phyloP scores from a whole-genome alignment of 257 asterid genomes.

The Solanum habrochaites region DNA sequence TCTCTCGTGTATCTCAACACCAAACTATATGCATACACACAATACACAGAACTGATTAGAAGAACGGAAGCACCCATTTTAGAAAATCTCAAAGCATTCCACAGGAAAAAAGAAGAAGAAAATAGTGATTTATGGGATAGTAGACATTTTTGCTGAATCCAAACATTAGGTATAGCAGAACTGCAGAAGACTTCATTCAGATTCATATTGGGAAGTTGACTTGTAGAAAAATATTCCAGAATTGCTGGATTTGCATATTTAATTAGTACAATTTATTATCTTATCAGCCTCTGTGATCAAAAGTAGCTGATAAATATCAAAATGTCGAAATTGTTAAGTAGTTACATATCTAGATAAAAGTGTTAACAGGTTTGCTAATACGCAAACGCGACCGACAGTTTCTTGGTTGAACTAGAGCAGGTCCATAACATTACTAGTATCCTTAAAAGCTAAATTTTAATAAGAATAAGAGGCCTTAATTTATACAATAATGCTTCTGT shows the following conservation, averaged over 20 bases:
- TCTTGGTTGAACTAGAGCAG: not conserved
- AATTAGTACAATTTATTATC: not conserved
- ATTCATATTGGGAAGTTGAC: not conserved
- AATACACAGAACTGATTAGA: not conserved
- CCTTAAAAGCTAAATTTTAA: not conserved
- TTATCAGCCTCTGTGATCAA: conserved; percentile 8
- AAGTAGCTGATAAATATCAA: not conserved
- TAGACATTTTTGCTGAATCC: not conserved
- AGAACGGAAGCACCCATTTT: too few species aligned
- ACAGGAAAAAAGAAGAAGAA: too few species aligned
- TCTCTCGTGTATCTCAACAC: not conserved
- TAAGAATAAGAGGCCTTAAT: not conserved
- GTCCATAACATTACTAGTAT: not conserved
- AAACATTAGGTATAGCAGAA: not conserved
- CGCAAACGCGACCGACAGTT: not conserved
- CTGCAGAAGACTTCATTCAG: not conserved
- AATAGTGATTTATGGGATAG: not conserved
- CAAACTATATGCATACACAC: not conserved
- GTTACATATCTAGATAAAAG: not conserved
- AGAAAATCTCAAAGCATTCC: not conserved
- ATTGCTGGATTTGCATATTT: not conserved
- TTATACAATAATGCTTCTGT: not conserved
- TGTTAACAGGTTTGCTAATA: not conserved
- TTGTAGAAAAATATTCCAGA: not conserved
- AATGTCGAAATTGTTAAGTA: not conserved